Evolutionary conservation across 257 asterid genomes (phyloP), one percentile per base, ranked within the genome.

Genomic region (Rauvolfia tetraphylla): DNA sequence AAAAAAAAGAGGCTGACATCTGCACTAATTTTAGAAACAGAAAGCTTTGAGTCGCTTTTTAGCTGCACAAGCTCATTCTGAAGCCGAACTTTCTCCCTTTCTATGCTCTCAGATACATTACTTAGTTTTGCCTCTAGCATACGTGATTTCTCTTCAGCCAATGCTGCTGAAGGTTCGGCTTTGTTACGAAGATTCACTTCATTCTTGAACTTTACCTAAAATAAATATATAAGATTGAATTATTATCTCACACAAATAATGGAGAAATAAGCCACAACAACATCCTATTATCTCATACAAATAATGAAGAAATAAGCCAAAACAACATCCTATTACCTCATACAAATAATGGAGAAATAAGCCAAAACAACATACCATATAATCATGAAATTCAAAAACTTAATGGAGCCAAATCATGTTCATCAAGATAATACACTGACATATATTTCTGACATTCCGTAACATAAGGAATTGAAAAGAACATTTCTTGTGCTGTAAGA

Each of bases 41-140:
- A 91, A 71, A 90, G 81, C 85, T 90, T 89, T 61, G 99, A 89
- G 84, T 93, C 99, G 83, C 84, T 93, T 87, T 85, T 90, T 86
- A 91, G 83, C 79, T 89, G 91, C 72, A 61, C 89, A 83, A 95
- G 96, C 75, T 95, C 98, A 85, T 84, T 87, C 79, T 86, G 91
- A 66, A 95, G 92, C 79, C 82, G 92, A 42, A 23, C 83, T 76
- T 86, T 95, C 85, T 90, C 98, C 81, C 96, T 88, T 69, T 85
- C 88, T 39, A 83, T 83, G 85, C 89, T 89, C 84, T 88, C 88
- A 58, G 98, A 89, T 57, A 93, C 73, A 73, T 80, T 85, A 51
- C 74, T 82, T 44, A 93, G 85, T 78, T 91, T 91, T 73, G 81
- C 95, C 89, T 95, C 95, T 77, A 85, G 80, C 58, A 83, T 62